Conservation (phyloP, 257 asterid species). For the Przewalskia tangutica region DNA sequence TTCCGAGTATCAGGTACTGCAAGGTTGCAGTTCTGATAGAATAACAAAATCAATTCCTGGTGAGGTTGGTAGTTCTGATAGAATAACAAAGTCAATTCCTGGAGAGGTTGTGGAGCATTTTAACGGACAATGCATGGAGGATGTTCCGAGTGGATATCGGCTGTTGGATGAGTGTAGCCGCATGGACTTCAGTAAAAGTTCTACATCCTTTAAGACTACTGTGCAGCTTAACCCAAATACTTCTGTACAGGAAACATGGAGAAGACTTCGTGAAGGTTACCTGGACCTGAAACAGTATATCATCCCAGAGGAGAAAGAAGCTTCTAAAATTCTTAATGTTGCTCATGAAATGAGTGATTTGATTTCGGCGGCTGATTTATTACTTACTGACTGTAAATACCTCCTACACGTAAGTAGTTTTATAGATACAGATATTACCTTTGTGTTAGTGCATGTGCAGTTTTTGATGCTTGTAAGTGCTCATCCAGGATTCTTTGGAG, state of each 20-base stretch:
- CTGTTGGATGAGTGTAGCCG: slow-evolving; percentile 86
- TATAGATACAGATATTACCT: neutral
- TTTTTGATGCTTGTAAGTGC: slow-evolving; percentile 7
- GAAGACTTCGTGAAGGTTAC: slow-evolving; percentile 37
- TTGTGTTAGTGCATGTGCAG: slow-evolving; percentile 9
- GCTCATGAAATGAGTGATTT: slow-evolving; percentile 48
- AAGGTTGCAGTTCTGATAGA: slow-evolving; percentile 24
- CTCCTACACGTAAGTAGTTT: slow-evolving; percentile 37
- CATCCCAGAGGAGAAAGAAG: slow-evolving; percentile 59
- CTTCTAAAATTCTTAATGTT: slow-evolving; percentile 28
- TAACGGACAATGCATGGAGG: slow-evolving; percentile 32
- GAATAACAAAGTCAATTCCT: slow-evolving; percentile 13
- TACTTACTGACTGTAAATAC: slow-evolving; percentile 47
- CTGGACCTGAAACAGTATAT: slow-evolving; percentile 32
- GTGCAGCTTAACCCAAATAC: slow-evolving; percentile 21
- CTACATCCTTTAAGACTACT: slow-evolving; percentile 18
- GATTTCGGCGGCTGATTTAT: slow-evolving; percentile 70
- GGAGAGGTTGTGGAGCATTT: slow-evolving; percentile 50
- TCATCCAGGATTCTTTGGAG: slow-evolving; percentile 52
- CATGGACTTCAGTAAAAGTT: slow-evolving; percentile 31
- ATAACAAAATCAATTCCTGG: slow-evolving; percentile 15
- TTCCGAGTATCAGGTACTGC: slow-evolving; percentile 19
- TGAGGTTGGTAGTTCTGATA: slow-evolving; percentile 42
- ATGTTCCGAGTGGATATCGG: slow-evolving; percentile 35
- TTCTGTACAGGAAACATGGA: slow-evolving; percentile 67